phyloP scores from a whole-genome alignment of 306 rosid species.

The Prosopis cineraria region DNA sequence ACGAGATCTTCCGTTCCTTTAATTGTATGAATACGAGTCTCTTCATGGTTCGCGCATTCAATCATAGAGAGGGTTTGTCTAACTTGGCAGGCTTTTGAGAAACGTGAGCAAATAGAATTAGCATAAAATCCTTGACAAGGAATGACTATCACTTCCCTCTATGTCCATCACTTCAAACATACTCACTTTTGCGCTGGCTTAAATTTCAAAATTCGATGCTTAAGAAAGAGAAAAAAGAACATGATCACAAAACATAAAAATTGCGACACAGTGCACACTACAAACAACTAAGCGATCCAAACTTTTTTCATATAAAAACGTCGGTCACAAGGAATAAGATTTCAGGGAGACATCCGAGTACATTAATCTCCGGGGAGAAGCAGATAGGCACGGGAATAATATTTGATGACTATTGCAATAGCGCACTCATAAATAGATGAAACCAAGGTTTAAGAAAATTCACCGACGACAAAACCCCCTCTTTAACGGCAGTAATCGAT shows the following conservation, averaged over 20 bases:
- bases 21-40: not conserved
- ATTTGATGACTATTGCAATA: not conserved
- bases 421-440: not conserved
- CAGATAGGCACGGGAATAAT: not conserved
- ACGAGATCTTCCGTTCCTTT: not conserved
- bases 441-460: constrained; percentile 6
- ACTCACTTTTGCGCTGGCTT: not conserved
- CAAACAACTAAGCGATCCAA: not conserved
- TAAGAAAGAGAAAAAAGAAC: not conserved
- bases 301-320: not conserved
- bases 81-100: not conserved
- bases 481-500: not conserved
- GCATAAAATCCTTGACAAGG: not conserved
- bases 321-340: not conserved
- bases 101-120: not conserved
- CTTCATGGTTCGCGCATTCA: not conserved
- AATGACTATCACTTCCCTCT: not conserved
- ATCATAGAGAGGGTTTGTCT: not conserved
- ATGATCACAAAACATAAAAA: not conserved
- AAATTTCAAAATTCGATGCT: not conserved
- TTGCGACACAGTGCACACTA: not conserved
- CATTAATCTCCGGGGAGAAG: constrained; percentile 1
- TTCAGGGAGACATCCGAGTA: constrained; percentile 1
- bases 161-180: not conserved
- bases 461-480: not conserved